Conservation (phyloP, 2,329 filamentous ascomycete genomes). For the Xylaria sp. region DNA sequence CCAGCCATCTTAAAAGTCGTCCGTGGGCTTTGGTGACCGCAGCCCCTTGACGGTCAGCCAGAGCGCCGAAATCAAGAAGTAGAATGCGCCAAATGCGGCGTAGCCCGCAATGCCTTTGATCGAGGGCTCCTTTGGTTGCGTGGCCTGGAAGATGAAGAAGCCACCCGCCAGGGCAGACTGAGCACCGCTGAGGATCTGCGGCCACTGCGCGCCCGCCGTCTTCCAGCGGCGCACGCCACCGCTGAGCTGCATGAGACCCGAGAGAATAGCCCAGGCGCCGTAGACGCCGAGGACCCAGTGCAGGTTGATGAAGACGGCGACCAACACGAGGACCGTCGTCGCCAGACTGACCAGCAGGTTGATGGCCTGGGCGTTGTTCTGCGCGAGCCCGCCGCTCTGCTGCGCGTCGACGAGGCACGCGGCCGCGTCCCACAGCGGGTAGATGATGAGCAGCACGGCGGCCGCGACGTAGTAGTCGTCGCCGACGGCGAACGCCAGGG, state of each 20-base stretch:
- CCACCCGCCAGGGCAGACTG: slow-evolving; percentile 36
- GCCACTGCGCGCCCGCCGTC: slow-evolving; percentile 35
- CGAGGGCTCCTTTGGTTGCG: slow-evolving; percentile 27
- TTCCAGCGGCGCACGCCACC: slow-evolving; percentile 35
- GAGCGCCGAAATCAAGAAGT: slow-evolving; percentile 38
- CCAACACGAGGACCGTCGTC: slow-evolving; percentile 31
- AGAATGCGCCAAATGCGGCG: slow-evolving; percentile 38
- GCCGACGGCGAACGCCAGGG: slow-evolving; percentile 35
- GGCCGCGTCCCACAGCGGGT: slow-evolving; percentile 39
- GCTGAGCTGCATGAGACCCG: slow-evolving; percentile 38
- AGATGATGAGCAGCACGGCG: slow-evolving; percentile 37
- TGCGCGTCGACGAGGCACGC: slow-evolving; percentile 38
- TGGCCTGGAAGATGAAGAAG: slow-evolving; percentile 40
- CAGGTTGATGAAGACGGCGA: slow-evolving; percentile 34
- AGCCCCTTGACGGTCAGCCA: slow-evolving; percentile 37
- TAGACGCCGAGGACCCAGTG: slow-evolving; percentile 40
- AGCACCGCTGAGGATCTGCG: slow-evolving; percentile 36
- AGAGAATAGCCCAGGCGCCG: slow-evolving; percentile 39
- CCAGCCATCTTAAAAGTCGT: slow-evolving; percentile 28
- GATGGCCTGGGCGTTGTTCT: slow-evolving; percentile 34
- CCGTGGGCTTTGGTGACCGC: slow-evolving; percentile 31
- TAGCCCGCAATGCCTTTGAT: slow-evolving; percentile 37
- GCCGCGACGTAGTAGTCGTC: slow-evolving; percentile 25
- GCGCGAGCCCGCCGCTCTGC: slow-evolving; percentile 35
- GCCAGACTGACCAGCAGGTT: slow-evolving; percentile 34